Base-by-base conservation (phyloP, 257 asterid genomes). In the Sherardia arvensis region DNA sequence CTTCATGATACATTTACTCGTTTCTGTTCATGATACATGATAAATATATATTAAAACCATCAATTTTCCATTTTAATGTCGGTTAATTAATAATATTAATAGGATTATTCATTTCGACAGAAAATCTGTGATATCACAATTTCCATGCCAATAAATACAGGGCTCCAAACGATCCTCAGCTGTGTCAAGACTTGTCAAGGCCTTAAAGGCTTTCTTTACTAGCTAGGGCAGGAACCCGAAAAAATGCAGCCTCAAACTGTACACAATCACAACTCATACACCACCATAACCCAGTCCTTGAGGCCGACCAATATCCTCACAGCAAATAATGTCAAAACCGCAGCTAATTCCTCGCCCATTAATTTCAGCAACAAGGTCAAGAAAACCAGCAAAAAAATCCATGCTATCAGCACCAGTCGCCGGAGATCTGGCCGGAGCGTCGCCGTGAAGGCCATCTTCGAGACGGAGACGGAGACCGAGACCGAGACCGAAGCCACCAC, bases 391-490 rank as follows among this genome's bases (percentile, higher is more conserved):
- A 23, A 0, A 27, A 27, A n/a, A n/a, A n/a, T n/a, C n/a, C n/a
- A n/a, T n/a, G n/a, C n/a, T n/a, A n/a, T 11, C 59, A 8, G 59
- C n/a, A 17, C 51, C 51, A 43, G 51, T 43, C 20, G 59, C 33
- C 14, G 59, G 22, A 27, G 62, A 43, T 0, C 30, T n/a, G n/a
- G n/a, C n/a, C n/a, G n/a, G n/a, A n/a, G n/a, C n/a, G n/a, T n/a
- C 21, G 68, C 49, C 38, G 66, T 76, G 1, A 80, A 76, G 66
- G 85, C 76, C 17, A 26, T 63, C 34, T 58, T 5, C 8, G 22
- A 56, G 20, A 27, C 34, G 9, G 21, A 55, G 0, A 26, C 32
- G 59, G 12, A 56, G 20, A 27, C 29, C 18, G 20, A 54, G 0
- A 25, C 74, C 21, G 18, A n/a, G n/a, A n/a, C 60, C 7, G 75